Evolutionary conservation across 257 asterid genomes (phyloP), one percentile per base, ranked within the genome.

Genomic region (Prunella vulgaris): DNA sequence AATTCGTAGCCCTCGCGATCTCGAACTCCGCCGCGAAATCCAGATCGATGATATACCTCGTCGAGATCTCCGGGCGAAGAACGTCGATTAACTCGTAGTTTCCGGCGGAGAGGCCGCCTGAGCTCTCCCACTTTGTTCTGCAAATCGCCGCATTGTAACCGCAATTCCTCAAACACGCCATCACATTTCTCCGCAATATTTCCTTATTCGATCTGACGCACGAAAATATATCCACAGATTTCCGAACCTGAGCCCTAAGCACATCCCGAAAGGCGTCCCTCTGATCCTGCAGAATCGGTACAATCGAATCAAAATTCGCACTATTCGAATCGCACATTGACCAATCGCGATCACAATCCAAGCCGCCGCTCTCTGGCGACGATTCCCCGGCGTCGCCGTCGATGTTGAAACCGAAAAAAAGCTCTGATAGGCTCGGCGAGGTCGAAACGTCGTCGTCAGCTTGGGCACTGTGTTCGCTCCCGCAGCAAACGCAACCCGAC

Each of bases 111-210:
- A 92, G 72, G 1, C 95, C 93, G 37, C 93, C 96, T 76, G 78
- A 78, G 12, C 69, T 83, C 71, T 79, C 90, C 97, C 98, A 92
- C 79, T 81, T 90, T 0, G 96, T 80, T 78, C 83, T 86, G 60
- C 97, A 92, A 27, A 88, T 24, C 54, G 93, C 96, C 8, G 95
- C 96, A 79, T 87, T 81, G 85, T 86, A 85, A 3, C 98, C 96
- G 38, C 65, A 69, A n/a, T 77, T 77, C 25, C 91, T 78, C 73
- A 92, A 54, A 71, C 60, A 90, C 64, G 85, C 83, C 97, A 88
- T 85, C 71, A 85, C 95, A 46, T 84, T 87, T 53, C 95, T 65
- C 62, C 82, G 75, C 44, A 81, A 15, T 21, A 73, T 37, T 57
- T 74, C 63, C 35, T 72, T 80, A n/a, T 70, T 79, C 15, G 79